Evolutionary conservation across 768 basidiomycete species (phyloP), one percentile per base, ranked within the genome.

Genomic region (Roridomyces roridus): DNA sequence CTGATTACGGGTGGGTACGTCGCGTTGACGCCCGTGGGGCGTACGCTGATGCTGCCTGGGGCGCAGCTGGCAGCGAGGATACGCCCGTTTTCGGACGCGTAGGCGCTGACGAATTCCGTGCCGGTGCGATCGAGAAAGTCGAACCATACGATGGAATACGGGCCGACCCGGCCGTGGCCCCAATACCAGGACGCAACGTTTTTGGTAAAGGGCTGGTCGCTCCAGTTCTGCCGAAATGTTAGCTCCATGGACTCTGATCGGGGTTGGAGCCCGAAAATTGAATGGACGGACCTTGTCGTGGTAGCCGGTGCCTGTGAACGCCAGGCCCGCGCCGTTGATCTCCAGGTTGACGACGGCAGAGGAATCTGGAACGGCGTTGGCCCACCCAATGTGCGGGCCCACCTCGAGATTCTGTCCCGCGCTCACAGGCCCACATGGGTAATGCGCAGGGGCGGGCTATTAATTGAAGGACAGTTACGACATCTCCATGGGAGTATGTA

Each of bases 111-210:
- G 11, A 46, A 25, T 17, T 57, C 54, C 9, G 31, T 40, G 7
- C 62, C 62, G 25, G 46, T 46, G 15, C 24, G 20, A 11, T 47
- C 59, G n/a, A 62, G 44, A 26, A 36, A 25, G 18, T 60, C 55
- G 55, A 63, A 63, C 62, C 62, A 65, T 6, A 65, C 65, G 36
- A 65, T 29, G 35, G 65, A 65, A 41, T 65, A 65, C 3, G 59
- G 46, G 6, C 62, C 65, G 17, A 63, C 18, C 7, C 65, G 47
- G 11, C 59, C 65, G 53, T 65, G 63, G 36, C 61, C 64, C 61
- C 64, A 65, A 45, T 59, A 53, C 61, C 61, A 65, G 5, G 48
- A 54, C 9, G 37, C 46, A 4, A 62, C 47, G 46, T 48, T 44
- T n/a, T 29, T n/a, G 0, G 45, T 39, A 41, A 65, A 58, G 4